Conservation (phyloP, 2,329 filamentous ascomycete species). For the Penicillium polonicum region DNA sequence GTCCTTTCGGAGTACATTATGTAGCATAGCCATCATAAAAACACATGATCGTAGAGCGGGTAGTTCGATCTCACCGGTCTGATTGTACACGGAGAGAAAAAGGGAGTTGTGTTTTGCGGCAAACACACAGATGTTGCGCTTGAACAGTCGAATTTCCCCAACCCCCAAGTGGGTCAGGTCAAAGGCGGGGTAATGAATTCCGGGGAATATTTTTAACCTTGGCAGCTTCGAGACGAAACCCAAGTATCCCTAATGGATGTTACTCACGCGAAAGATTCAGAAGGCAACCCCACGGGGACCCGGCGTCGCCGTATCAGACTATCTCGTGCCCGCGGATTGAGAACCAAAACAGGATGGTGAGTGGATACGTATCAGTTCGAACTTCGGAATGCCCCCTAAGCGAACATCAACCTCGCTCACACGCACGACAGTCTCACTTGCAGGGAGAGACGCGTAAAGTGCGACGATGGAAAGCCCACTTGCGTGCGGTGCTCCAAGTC, state of each 20-base stretch:
- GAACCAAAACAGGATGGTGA: conserved; percentile 18
- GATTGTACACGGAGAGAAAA: background rate
- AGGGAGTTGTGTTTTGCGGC: background rate
- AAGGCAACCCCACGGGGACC: background rate
- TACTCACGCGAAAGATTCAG: background rate
- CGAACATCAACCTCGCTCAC: conserved; percentile 6
- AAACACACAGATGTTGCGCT: background rate
- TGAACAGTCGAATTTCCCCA: background rate
- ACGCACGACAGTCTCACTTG: conserved; percentile 16
- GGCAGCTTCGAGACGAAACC: conserved; percentile 7
- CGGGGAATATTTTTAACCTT: background rate
- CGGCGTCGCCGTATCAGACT: conserved; percentile 14
- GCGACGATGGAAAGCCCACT: conserved; percentile 15
- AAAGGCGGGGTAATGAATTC: background rate
- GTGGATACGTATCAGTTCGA: background rate
- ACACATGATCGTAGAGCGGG: background rate
- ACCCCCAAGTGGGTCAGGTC: background rate
- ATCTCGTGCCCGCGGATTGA: conserved; percentile 17
- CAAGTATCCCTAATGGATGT: background rate
- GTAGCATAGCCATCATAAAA: background rate
- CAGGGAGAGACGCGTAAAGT: conserved; percentile 21
- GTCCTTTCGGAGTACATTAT: background rate
- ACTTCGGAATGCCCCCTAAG: background rate
- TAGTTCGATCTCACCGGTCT: background rate
- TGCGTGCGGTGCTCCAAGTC: conserved; percentile 16